Evolutionary conservation across 2,329 filamentous ascomycete genomes (phyloP), one percentile per base, ranked within the genome.

Genomic region (Exophiala phaeomuriformis): DNA sequence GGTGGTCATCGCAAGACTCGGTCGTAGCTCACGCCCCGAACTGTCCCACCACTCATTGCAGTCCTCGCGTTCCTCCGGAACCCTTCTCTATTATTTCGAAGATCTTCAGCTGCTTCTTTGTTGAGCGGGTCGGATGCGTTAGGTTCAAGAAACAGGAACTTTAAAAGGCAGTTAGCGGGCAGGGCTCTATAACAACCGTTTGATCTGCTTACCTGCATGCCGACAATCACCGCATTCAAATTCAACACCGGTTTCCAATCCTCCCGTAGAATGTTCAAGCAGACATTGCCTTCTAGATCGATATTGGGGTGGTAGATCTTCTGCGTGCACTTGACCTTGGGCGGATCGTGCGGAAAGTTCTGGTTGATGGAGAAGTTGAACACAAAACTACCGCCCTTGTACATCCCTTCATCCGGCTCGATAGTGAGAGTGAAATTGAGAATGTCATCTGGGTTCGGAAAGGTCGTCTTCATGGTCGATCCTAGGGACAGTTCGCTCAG

Each of bases 241-340:
- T 97, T 97, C 68, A 98, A 75, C 42, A 98, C 93, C 0, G 93
- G 93, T 77, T 97, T 98, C 93, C 93, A 98, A 75, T 98, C 93
- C 74, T 98, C 93, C 58, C 93, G 79, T 66, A 98, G 72, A 65
- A 98, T 98, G 70, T 98, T 98, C 66, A 98, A 74, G 75, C 93
- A 98, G 59, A 98, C 90, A 68, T 98, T 98, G 64, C 93, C 93
- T 69, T 97, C 89, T 39, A 95, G 79, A 67, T 98, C 93, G 68
- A 98, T 98, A 72, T 98, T 98, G 4, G 93, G 93, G 69, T 98
- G 93, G 75, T 98, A 98, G 65, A 98, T 97, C 78, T 95, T 97
- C 73, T 98, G 88, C 63, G 84, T 86, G 75, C 93, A 97, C 67
- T 88, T 93, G 64, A 98, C 93, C 74, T 97, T 97, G 19, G 93